Conservation (phyloP, 2,329 filamentous ascomycete species). For the Phialemonium atrogriseum region DNA sequence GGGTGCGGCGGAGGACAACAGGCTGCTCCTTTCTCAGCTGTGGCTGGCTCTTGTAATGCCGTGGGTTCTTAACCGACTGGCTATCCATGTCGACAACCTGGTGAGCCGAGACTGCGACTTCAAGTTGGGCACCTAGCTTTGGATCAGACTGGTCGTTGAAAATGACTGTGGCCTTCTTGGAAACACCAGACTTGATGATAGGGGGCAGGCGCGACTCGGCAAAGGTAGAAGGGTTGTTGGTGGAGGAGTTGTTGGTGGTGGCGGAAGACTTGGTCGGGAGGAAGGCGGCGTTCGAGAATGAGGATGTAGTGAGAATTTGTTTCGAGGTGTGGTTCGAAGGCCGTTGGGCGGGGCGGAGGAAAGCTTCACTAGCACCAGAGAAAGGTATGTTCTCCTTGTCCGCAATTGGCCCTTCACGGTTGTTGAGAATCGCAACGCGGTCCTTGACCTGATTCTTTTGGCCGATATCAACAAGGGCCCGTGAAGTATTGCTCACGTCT, state of each 20-base stretch:
- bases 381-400: slow-evolving; percentile 36
- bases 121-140: too few species aligned
- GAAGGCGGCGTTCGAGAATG: slow-evolving; percentile 5
- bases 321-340: slow-evolving; percentile 10
- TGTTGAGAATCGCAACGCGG: slow-evolving; percentile 12
- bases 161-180: slow-evolving; percentile 18
- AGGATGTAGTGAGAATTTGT: too few species aligned
- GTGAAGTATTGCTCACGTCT: slow-evolving; percentile 67
- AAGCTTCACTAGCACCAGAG: slow-evolving; percentile 21
- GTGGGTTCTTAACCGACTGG: slow-evolving; percentile 23
- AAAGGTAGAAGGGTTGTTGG: too few species aligned
- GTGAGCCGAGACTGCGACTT: too few species aligned
- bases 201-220: too few species aligned
- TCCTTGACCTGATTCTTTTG: slow-evolving; percentile 25
- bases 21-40: slow-evolving; percentile 35
- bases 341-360: slow-evolving; percentile 29
- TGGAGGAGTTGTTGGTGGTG: too few species aligned
- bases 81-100: slow-evolving; percentile 11
- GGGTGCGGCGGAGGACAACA: slow-evolving; percentile 29
- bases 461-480: slow-evolving; percentile 21
- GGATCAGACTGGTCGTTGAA: slow-evolving; percentile 19
- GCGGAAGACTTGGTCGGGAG: slow-evolving; percentile 3
- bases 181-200: slow-evolving; percentile 10
- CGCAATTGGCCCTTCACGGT: slow-evolving; percentile 15
- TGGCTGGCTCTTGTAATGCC: slow-evolving; percentile 47